A percentile compares a stretch with the other conserved stretches of the same genome.
These are phyloP conservation scores for Candida patagonica DNA, from an alignment of 805 yeast genomes.

Conservation along the genomic window DNA sequence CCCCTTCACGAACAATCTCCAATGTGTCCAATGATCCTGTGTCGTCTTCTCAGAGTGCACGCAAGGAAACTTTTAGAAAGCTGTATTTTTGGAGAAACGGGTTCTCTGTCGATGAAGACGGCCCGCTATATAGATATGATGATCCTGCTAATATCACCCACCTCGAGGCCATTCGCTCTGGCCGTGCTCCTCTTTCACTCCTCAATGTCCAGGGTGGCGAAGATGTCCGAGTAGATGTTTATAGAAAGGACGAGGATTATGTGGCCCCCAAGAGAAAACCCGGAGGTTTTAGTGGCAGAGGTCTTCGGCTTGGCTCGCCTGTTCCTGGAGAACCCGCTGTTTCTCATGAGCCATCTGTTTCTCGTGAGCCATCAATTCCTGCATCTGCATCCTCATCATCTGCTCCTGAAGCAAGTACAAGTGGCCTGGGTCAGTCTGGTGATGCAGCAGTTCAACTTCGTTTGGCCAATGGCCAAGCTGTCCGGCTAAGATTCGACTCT, in stretches of 20 bases:
- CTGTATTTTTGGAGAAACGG: slow-evolving; percentile 96
- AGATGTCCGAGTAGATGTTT: slow-evolving; percentile 86
- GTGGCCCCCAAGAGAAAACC: slow-evolving; percentile 51
- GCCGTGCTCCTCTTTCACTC: slow-evolving; percentile 81
- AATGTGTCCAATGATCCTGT: slow-evolving; percentile 13
- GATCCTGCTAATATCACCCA: slow-evolving; percentile 82
- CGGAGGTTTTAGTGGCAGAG: slow-evolving; percentile 53
- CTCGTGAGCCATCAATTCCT: slow-evolving; percentile 17
- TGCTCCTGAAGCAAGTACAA: slow-evolving; percentile 12
- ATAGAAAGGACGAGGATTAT: slow-evolving; percentile 74
- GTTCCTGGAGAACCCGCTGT: slow-evolving; percentile 56
- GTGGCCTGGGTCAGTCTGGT: slow-evolving; percentile 30
- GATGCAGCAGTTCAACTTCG: slow-evolving; percentile 75
- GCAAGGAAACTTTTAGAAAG: slow-evolving; percentile 37
- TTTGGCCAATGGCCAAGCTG: slow-evolving; percentile 70
- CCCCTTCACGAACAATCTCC: slow-evolving; percentile 15
- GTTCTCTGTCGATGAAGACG: slow-evolving; percentile 81
- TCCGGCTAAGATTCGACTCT: slow-evolving; percentile 54
- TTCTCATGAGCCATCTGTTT: slow-evolving; percentile 4
- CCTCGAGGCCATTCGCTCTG: slow-evolving; percentile 71
- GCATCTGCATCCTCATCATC: slow-evolving; percentile 21
- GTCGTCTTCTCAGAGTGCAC: slow-evolving; percentile 37
- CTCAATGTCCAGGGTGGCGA: slow-evolving; percentile 82
- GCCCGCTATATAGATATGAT: slow-evolving; percentile 75
- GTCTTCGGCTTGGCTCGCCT: slow-evolving; percentile 83